Percentiles rank a stretch among this genome's conserved stretches.
Conservation (phyloP, 163 green algal genomes). For the Trebouxiophyceae sp. region DNA sequence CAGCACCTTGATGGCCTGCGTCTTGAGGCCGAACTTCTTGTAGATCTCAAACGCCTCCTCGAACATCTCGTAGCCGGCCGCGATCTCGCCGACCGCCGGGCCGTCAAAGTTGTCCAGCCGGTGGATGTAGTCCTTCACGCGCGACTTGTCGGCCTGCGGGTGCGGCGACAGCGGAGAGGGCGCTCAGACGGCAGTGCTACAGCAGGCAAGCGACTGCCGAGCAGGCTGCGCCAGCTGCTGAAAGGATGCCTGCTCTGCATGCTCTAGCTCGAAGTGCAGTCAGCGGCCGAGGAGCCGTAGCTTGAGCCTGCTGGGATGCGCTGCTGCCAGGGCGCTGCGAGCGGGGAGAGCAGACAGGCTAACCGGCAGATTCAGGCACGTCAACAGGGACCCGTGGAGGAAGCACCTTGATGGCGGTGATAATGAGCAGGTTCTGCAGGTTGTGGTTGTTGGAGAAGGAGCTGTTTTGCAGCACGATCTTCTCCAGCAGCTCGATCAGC, state of each 20-base stretch:
- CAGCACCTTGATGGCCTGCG: slow-evolving; percentile 74
- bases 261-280: neutral
- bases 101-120: slow-evolving; percentile 97
- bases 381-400: neutral
- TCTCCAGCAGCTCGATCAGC: slow-evolving; percentile 99
- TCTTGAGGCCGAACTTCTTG: slow-evolving; percentile 94
- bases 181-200: too few species aligned
- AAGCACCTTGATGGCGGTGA: slow-evolving; percentile 83
- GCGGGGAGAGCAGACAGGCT: too few species aligned
- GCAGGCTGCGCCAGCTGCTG: too few species aligned
- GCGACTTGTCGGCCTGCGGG: slow-evolving; percentile 83
- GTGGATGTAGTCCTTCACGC: slow-evolving; percentile 98
- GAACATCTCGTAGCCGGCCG: slow-evolving; percentile 80
- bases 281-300: too few species aligned
- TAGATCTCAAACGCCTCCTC: slow-evolving; percentile 99
- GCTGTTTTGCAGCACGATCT: slow-evolving; percentile 98
- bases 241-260: too few species aligned
- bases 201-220: too few species aligned
- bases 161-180: too few species aligned
- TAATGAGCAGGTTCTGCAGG: slow-evolving; percentile 88
- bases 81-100: slow-evolving; percentile 79
- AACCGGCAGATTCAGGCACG: too few species aligned
- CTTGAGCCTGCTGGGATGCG: too few species aligned
- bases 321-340: too few species aligned
- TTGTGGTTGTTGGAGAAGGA: slow-evolving; percentile 98